phyloP scores from a whole-genome alignment of 2,329 filamentous ascomycete genomes.

The Fulvia fulva region DNA sequence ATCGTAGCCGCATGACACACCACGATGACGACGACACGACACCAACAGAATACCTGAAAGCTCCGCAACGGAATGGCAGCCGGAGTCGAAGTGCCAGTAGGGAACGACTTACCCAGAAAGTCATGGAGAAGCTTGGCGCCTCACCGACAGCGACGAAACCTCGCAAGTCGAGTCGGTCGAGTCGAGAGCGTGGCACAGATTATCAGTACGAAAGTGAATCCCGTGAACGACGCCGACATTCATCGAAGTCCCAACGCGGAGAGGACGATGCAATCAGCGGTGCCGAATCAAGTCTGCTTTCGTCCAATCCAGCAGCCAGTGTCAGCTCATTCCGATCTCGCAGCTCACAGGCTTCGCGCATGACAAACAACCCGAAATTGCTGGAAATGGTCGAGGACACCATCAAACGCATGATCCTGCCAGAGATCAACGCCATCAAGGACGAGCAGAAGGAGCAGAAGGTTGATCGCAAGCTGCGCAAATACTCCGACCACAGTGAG shows the following conservation, averaged over 20 bases:
- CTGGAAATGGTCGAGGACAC: slow-evolving; percentile 91
- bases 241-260: slow-evolving; percentile 48
- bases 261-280: slow-evolving; percentile 51
- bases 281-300: slow-evolving; percentile 60
- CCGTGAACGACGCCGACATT: slow-evolving; percentile 30
- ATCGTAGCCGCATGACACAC: slow-evolving; percentile 49
- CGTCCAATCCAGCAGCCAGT: slow-evolving; percentile 53
- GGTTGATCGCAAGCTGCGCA: slow-evolving; percentile 65
- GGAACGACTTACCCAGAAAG: slow-evolving; percentile 64
- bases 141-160: slow-evolving; percentile 36
- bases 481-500: slow-evolving; percentile 61
- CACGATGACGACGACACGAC: slow-evolving; percentile 35
- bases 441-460: slow-evolving; percentile 65
- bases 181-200: slow-evolving; percentile 31
- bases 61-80: slow-evolving; percentile 48
- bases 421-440: slow-evolving; percentile 87
- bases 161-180: slow-evolving; percentile 32
- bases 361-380: slow-evolving; percentile 88
- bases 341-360: slow-evolving; percentile 62
- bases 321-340: slow-evolving; percentile 58
- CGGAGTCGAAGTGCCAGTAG: slow-evolving; percentile 62
- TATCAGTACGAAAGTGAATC: slow-evolving; percentile 32
- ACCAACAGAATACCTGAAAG: slow-evolving; percentile 45
- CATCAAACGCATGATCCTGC: slow-evolving; percentile 82
- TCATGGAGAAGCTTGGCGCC: slow-evolving; percentile 61